These are phyloP conservation scores for Claviceps humidiphila DNA, from an alignment of 2,329 filamentous ascomycete species.

Conservation along the genomic window DNA sequence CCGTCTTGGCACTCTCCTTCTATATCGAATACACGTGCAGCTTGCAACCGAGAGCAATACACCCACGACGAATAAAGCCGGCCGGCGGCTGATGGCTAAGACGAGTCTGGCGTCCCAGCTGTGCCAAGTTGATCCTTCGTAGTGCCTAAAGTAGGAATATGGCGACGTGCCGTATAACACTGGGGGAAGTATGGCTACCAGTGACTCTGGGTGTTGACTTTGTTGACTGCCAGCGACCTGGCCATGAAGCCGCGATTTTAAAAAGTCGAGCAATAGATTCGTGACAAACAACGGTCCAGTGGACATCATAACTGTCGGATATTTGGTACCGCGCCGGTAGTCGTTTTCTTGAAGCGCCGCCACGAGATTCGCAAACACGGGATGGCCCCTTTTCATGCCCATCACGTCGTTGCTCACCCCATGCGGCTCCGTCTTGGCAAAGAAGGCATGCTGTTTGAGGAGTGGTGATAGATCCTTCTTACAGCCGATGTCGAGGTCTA, in stretches of 20 bases:
- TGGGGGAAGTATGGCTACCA: not conserved
- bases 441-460: not conserved
- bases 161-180: not conserved
- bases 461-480: not conserved
- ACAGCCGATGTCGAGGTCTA: constrained; percentile 51
- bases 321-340: constrained; percentile 1
- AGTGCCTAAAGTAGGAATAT: not conserved
- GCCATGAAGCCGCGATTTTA: not conserved
- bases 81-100: not conserved
- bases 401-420: constrained; percentile 2
- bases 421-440: not conserved
- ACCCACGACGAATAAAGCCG: not conserved
- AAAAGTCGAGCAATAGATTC: not conserved
- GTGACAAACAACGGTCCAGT: constrained; percentile 3
- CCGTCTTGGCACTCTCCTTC: not conserved
- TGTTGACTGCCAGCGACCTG: not conserved
- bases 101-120: not conserved
- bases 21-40: not conserved
- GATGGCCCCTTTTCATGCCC: not conserved
- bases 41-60: not conserved
- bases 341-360: not conserved
- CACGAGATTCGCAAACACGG: not conserved
- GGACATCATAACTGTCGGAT: constrained; percentile 3
- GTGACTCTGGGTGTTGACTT: not conserved
- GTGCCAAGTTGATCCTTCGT: constrained; percentile 1